Evolutionary conservation across 768 basidiomycete species (phyloP), one percentile per base, ranked within the genome.

Genomic region (Galerina sulciceps): DNA sequence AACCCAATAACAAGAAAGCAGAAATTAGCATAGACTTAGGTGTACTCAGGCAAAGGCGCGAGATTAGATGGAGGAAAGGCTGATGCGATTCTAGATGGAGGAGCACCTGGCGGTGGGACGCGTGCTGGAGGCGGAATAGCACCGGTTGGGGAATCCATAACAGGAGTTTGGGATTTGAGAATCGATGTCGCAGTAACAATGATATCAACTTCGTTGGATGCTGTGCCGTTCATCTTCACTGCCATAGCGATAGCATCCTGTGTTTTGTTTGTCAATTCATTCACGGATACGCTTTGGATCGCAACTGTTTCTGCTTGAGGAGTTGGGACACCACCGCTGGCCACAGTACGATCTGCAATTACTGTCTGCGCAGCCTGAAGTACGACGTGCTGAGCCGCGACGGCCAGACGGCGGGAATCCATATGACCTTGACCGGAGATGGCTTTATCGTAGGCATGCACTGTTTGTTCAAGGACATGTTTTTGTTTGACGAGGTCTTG

Each of bases 361-460:
- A 81, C 80, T 14, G 88, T 83, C 67, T 91, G 87, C 22, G 92
- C 91, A 23, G 92, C 92, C 67, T 90, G 86, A 35, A 91, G 79
- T 45, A 94, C 92, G 55, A 93, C 88, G 58, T 91, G 86, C 65
- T 91, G 89, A 15, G 90, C 91, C 4, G 91, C 91, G 11, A 85
- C 86, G 5, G 89, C 90, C 58, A 93, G 79, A 67, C 84, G 72
- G 67, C 87, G 72, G 73, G 77, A 79, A 60, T 83, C 81, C 38
- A 79, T 66, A 50, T 79, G 79, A 46, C 76, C 81, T 43, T 83
- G 80, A 35, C 84, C 86, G 20, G 81, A 81, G 43, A 87, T 79
- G 54, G 87, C 90, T 58, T 84, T 82, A 70, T 91, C 89, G 64
- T 92, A 85, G 13, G 91, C 92, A 63, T 89, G 81, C 13, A 91